These are phyloP conservation scores for Lactarius hatsudake DNA, from an alignment of 768 basidiomycete species.

Conservation along the genomic window DNA sequence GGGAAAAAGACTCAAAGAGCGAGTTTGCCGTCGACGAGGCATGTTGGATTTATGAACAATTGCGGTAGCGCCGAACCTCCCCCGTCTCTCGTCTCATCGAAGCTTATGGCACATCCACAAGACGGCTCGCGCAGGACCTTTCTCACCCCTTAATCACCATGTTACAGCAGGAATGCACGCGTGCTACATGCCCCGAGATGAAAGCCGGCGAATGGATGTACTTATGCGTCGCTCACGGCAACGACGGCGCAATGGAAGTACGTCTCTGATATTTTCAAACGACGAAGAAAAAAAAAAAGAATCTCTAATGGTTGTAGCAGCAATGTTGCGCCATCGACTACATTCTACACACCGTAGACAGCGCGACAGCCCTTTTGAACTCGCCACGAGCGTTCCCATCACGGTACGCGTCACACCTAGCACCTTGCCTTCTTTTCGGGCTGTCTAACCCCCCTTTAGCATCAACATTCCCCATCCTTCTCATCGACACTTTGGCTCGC, in stretches of 20 bases:
- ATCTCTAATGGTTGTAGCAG: conserved; percentile 36
- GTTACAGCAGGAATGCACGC: conserved; percentile 84
- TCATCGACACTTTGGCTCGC: conserved; percentile 83
- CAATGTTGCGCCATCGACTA: conserved; percentile 99
- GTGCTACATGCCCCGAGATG: conserved; percentile 91
- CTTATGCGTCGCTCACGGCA: conserved; percentile 92
- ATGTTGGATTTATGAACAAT: conserved; percentile 80
- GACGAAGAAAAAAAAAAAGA: neutral
- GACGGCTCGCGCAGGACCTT: conserved; percentile 85
- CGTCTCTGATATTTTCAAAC: conserved; percentile 25
- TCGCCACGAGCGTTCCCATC: conserved; percentile 91
- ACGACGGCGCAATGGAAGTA: conserved; percentile 84
- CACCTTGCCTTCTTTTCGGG: neutral
- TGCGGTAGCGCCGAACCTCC: conserved; percentile 41
- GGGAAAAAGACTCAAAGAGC: conserved; percentile 37
- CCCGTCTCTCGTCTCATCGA: neutral
- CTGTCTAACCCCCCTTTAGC: conserved; percentile 39
- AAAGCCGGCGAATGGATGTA: conserved; percentile 99
- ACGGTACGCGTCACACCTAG: conserved; percentile 47
- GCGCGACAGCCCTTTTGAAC: conserved; percentile 87
- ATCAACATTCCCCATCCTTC: conserved; percentile 80
- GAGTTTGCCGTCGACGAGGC: conserved; percentile 71
- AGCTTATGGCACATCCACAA: conserved; percentile 32
- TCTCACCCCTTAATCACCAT: conserved; percentile 82
- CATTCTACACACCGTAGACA: conserved; percentile 89